Base-by-base conservation (phyloP, 345 rosid species). In the Bruguiera parviflora region DNA sequence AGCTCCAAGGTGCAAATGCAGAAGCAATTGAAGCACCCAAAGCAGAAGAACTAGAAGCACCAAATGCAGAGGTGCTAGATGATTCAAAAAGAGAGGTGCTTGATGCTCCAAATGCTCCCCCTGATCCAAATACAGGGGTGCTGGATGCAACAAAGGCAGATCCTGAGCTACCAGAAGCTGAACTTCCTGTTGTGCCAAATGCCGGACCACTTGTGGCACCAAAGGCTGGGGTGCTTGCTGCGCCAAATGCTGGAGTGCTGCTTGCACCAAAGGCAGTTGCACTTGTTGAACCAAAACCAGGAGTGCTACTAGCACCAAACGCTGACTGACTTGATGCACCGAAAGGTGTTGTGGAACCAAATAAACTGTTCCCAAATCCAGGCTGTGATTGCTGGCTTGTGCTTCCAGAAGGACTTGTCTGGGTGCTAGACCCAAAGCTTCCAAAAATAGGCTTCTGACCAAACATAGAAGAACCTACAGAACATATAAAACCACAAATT, bases 391-490 rank as follows among this genome's bases (percentile, higher is more conserved):
- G 94, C 70, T 76, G 97, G 65, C 75, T 75, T 61, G 89, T 71
- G 77, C 78, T 77, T 75, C 92, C 95, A 47, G 88, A 91, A 35
- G 88, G 88, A 64, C 75, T 85, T 52, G 91, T 28, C 61, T 80
- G 94, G 70, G 86, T 81, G 20, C 84, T 72, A 57, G 98, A 83
- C 46, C 92, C 90, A 79, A 90, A 86, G 70, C 96, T 83, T 62
- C 83, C 96, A 79, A 91, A 91, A 52, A 83, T 78, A 75, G 90
- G 73, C 77, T 88, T 90, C 77, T 92, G 96, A 61, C 98, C 96
- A 67, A 87, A 90, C 22, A 71, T 70, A 75, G 94, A 84, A 68
- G 88, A 71, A 18, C 89, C 97, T 91, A 67, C 35, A 6, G 37
- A 63, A 66, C 7, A 52, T 13, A 32, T 31, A 31, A 28, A 9